Conservation (phyloP, 139 green algal genomes). For the Bryopsis sp. region DNA sequence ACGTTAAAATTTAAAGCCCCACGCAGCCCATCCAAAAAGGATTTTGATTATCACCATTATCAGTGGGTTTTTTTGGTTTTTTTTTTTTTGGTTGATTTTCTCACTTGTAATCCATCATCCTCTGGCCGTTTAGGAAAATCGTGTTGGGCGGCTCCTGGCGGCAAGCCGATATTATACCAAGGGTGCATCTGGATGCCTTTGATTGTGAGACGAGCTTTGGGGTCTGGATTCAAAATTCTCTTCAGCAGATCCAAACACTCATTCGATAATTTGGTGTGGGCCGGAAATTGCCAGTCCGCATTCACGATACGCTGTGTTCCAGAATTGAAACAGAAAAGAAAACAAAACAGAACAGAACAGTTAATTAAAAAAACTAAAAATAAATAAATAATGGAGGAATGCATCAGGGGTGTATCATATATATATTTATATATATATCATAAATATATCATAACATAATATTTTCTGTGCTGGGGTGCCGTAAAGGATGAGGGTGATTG, state of each 20-base stretch:
- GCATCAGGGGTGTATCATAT: background rate
- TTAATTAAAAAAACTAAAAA: background rate
- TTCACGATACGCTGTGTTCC: constrained; percentile 4
- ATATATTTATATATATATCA: no score
- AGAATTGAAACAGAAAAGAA: background rate
- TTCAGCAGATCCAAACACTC: background rate
- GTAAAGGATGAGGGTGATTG: background rate
- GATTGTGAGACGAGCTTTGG: background rate
- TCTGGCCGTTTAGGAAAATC: background rate
- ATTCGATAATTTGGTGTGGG: background rate
- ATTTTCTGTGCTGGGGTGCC: background rate
- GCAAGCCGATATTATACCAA: background rate
- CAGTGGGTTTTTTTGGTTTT: no score
- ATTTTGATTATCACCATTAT: no score
- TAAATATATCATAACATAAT: no score
- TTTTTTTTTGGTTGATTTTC: background rate
- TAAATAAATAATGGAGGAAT: background rate
- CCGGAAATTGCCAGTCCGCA: background rate
- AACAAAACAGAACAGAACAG: background rate
- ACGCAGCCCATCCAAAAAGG: no score
- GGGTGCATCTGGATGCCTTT: background rate
- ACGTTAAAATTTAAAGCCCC: no score
- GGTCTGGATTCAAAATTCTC: background rate
- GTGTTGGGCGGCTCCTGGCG: background rate
- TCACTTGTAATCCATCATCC: background rate